Percentiles rank a stretch among this genome's conserved stretches.
Conservation (phyloP, 192 early-diverging fungal genomes). For the Coemansia sp. region DNA sequence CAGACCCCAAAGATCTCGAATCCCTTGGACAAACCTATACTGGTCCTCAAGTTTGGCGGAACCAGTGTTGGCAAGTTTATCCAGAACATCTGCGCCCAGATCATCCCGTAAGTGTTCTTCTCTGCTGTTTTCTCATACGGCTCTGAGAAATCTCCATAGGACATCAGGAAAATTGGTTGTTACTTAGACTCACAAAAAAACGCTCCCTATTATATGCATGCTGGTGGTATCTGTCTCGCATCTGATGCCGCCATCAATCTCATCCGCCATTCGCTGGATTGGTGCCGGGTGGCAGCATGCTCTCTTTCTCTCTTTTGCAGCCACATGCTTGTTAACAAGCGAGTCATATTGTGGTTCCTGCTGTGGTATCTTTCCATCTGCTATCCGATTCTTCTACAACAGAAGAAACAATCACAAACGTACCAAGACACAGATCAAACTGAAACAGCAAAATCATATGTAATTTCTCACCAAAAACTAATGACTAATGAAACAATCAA, state of each 20-base stretch:
- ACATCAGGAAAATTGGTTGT: no score
- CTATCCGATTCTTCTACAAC: background rate
- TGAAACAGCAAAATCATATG: background rate
- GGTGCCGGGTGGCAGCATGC: background rate
- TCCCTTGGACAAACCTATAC: conserved; percentile 56
- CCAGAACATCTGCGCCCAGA: conserved; percentile 68
- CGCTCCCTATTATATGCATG: background rate
- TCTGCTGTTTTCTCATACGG: background rate
- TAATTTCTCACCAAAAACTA: background rate
- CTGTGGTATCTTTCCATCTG: background rate
- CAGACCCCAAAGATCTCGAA: conserved; percentile 20
- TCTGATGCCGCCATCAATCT: conserved; percentile 2
- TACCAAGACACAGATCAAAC: background rate
- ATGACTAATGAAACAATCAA: conserved; percentile 4
- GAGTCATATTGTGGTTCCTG: background rate
- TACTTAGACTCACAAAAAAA: no score
- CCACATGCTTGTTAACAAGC: background rate
- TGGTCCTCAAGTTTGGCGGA: conserved; percentile 95
- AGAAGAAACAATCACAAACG: background rate
- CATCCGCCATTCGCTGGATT: conserved; percentile 5
- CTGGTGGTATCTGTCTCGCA: background rate
- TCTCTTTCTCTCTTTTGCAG: background rate
- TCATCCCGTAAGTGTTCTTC: conserved; percentile 74
- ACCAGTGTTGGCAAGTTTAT: conserved; percentile 90
- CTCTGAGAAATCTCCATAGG: background rate